Evolutionary conservation across 2,329 filamentous ascomycete genomes (phyloP), one percentile per base, ranked within the genome.

Genomic region (Raffaelea ambrosiae): DNA sequence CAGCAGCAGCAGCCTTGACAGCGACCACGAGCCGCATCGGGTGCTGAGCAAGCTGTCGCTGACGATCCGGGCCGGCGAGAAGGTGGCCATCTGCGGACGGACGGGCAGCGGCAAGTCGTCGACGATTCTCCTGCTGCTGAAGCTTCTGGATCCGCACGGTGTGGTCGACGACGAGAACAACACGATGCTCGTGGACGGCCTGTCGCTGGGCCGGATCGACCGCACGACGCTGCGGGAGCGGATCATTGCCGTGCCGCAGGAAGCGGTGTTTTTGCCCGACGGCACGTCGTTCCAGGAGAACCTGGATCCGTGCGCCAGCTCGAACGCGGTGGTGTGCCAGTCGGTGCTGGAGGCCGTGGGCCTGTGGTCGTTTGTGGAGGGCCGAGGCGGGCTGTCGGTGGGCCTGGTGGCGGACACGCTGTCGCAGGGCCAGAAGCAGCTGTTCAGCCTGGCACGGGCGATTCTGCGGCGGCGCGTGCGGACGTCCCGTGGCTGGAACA

Each of bases 391-490:
- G 2, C 51, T 71, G 0, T 52, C 56, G 3, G 57, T 58, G 0
- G 54, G 49, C 2, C 68, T 83, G 52, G 65, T 67, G n/a, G 62
- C 69, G 2, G 66, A 74, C 7, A 64, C 68, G 44, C 64, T 81
- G 5, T 74, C 70, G 5, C 71, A 74, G 31, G 82, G 82, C 0
- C 81, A 85, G 59, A 72, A 72, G 40, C 81, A 85, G 55, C 67
- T 85, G 0, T 81, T 86, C 54, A 79, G 73, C 52, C 68, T 86
- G 1, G 80, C 76, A 0, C 63, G 80, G 0, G 81, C 78, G 0
- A 67, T 84, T 18, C 59, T 84, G 8, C 63, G 72, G 4, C 52
- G 59, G 16, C 40, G 59, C 14, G 48, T 58, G 3, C 46, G 44
- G 3, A 33, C 39, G 14, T 19, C 14, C 26, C 18, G 19, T n/a